Base-by-base conservation (phyloP, 257 asterid genomes). In the Verbena officinalis region DNA sequence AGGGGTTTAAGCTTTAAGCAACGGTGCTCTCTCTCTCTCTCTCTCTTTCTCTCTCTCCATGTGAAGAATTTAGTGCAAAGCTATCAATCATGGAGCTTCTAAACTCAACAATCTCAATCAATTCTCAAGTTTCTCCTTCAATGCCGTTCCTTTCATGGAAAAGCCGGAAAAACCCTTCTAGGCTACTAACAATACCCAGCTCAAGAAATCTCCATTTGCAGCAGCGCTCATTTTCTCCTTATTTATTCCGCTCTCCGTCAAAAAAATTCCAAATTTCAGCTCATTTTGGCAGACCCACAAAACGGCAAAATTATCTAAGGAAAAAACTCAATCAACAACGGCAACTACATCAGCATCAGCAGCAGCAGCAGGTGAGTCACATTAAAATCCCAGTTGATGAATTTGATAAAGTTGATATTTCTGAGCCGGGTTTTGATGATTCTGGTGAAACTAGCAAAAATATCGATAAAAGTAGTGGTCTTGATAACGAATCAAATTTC, bases 261-360 rank as follows among this genome's bases (percentile, higher is more conserved):
- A 80, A 74, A 17, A 84, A 22, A 49, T 74, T 76, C 79, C 78
- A 74, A 62, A 71, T 88, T 72, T 80, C 86, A 40, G 95, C 95
- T 70, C 92, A 74, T 19, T 76, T 80, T 9, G 67, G 79, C 72
- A 78, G 83, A 55, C 81, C 76, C 21, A 67, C 83, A 14, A 76
- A 57, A 68, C 96, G 97, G 67, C 84, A 56, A 27, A 90, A 88
- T 68, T 75, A 80, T 80, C 78, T 94, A 55, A 81, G 97, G 86
- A 83, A 81, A 75, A 93, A 87, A 44, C 82, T 83, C 71, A 72
- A 66, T 48, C 82, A 71, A 57, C 73, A 62, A 14, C 62, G 52
- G 39, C 82, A 54, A 14, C 74, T 50, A 4, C 60, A 36, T 49
- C 58, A 75, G 40, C 83, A 84, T n/a, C n/a, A n/a, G n/a, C 74